These are phyloP conservation scores for Chlamydomonas schloesseri DNA, from an alignment of 139 green algal genomes.

Conservation along the genomic window DNA sequence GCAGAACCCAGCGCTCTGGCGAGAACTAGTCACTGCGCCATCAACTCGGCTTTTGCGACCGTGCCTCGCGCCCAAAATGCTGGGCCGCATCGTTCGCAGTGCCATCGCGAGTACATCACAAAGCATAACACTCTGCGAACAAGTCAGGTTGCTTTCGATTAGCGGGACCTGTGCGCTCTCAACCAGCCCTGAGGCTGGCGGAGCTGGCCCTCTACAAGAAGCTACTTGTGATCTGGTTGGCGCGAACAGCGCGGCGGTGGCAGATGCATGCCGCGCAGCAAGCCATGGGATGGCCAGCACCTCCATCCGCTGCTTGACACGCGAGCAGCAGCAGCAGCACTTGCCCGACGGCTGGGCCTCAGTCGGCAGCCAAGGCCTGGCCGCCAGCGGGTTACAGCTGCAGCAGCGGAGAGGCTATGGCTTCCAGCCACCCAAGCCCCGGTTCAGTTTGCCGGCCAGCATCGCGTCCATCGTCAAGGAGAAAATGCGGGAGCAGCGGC, in stretches of 20 bases:
- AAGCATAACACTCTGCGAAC: too few relatives aligned
- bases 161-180: too few relatives aligned
- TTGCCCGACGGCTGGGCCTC: not conserved
- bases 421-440: slow-evolving; percentile 21
- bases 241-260: not conserved
- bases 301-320: not conserved
- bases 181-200: not conserved
- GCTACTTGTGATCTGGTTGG: too few relatives aligned
- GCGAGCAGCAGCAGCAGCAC: not conserved
- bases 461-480: slow-evolving; percentile 24
- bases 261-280: not conserved
- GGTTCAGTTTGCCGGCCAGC: slow-evolving; percentile 8
- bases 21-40: too few relatives aligned
- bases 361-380: not conserved
- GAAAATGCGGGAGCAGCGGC: not conserved
- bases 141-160: too few relatives aligned
- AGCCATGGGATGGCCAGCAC: not conserved
- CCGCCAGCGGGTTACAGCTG: not conserved
- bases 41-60: too few relatives aligned
- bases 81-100: not conserved
- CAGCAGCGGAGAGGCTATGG: slow-evolving; percentile 6
- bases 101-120: not conserved
- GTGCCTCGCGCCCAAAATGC: not conserved
- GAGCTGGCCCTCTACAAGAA: not conserved
- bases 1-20: too few relatives aligned